These are phyloP conservation scores for Pichia kudriavzevii DNA, from an alignment of 1,139 yeast species.

Conservation along the genomic window DNA sequence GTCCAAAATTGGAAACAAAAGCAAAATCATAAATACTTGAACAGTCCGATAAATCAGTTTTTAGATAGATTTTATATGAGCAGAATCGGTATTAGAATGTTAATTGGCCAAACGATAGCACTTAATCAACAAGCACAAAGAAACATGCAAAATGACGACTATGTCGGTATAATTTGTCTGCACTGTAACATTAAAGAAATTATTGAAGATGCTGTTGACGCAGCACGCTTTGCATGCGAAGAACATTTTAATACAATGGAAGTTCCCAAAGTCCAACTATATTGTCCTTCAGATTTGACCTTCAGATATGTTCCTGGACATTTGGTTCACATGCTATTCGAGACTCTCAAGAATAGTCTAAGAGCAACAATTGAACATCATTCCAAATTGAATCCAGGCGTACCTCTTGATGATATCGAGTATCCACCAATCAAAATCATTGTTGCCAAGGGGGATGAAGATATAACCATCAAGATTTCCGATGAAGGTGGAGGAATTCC, in stretches of 20 bases:
- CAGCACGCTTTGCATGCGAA: conserved; percentile 80
- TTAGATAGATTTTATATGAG: conserved; percentile 81
- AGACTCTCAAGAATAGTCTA: conserved; percentile 73
- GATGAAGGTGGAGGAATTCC: conserved; percentile 96
- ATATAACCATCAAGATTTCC: conserved; percentile 84
- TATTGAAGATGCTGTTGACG: conserved; percentile 79
- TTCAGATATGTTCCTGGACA: conserved; percentile 92
- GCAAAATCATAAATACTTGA: conserved; percentile 41
- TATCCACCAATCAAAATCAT: conserved; percentile 84
- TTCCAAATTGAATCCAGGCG: conserved; percentile 39
- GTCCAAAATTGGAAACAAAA: conserved; percentile 80
- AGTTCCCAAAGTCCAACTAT: conserved; percentile 71
- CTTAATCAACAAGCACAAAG: conserved; percentile 59
- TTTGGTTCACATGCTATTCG: conserved; percentile 80
- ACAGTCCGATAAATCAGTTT: conserved; percentile 66
- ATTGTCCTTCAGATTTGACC: conserved; percentile 60
- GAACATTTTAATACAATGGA: conserved; percentile 80
- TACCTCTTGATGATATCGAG: conserved; percentile 54
- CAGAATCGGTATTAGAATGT: conserved; percentile 81
- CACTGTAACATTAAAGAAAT: conserved; percentile 72
- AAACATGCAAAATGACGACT: conserved; percentile 34
- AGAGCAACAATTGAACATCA: conserved; percentile 81
- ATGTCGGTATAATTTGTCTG: conserved; percentile 81
- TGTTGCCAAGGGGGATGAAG: conserved; percentile 87
- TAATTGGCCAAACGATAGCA: conserved; percentile 84